Base-by-base conservation (phyloP, 805 yeast genomes). In the Metschnikowia dekortorum region DNA sequence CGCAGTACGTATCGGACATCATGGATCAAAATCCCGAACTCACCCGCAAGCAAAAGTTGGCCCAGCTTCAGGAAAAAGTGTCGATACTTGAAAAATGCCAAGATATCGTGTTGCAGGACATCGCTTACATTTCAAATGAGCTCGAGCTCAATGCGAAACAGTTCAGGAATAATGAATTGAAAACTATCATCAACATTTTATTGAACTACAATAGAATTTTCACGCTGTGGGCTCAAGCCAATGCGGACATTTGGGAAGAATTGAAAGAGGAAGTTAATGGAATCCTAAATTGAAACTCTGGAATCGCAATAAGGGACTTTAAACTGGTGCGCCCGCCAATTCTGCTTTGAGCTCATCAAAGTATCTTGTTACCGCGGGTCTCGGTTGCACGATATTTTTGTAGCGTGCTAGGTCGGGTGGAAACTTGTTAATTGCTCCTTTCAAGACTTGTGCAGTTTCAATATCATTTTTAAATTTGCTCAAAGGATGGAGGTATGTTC, bases 301-400 rank as follows among this genome's bases (percentile, higher is more conserved):
- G 35, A 41, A 16, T 39, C 37, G 34, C 29, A 37, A 35, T 22
- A 13, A 11, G 9, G 10, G 14, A 32, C 16, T 14, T 26, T 28
- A 43, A 11, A 48, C 26, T 11, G 29, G 36, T 36, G 39, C 29
- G 11, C 18, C 18, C 7, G n/a, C 13, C 28, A 44, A 18, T 33
- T 45, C 46, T 13, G n/a, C 30, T 44, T 30, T 35, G 29, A 53
- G 33, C 33, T 53, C 55, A n/a, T 51, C 53, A 34, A 58, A 49
- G 44, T 57, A 58, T 28, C 50, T 42, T 51, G 71, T 70, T 0
- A 81, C 84, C 0, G 91, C 85, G 0, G 79, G 80, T 0, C 90
- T 89, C 90, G 94, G 87, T 54, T 73, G 82, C 2, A 75, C 75
- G 32, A 80, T 74, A 51, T 80, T 74, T 64, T 87, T 87, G 68